phyloP scores from a whole-genome alignment of 169 alveolate genomes.

The Pseudocohnilembus persalinus region DNA sequence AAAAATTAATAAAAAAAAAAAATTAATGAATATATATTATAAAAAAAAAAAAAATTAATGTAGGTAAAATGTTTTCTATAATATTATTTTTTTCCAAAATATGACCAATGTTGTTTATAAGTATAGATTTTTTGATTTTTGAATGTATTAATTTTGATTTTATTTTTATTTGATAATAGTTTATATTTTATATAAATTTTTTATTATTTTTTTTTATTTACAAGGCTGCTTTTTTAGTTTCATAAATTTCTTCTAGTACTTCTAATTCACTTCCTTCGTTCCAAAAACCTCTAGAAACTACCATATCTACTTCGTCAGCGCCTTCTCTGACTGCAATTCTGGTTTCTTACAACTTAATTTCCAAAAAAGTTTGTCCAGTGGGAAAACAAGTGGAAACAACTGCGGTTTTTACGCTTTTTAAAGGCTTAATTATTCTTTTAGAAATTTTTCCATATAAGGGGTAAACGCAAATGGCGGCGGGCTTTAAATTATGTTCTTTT shows the following conservation, averaged over 20 bases:
- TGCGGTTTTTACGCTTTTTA: constrained; percentile 18
- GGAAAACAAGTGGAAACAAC: constrained; percentile 16
- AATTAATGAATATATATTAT: background rate
- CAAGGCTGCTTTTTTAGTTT: constrained; percentile 10
- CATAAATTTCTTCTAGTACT: constrained; percentile 4
- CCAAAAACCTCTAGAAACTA: constrained; percentile 17
- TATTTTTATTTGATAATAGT: no score
- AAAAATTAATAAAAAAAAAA: no score
- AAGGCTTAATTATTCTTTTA: background rate
- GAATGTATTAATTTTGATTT: no score
- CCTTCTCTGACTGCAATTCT: constrained; percentile 18
- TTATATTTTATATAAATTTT: no score
- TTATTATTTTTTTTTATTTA: no score
- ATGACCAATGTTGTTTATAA: no score
- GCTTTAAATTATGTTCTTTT: constrained; percentile 8
- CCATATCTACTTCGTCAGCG: constrained; percentile 22
- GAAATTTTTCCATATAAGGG: constrained; percentile 4
- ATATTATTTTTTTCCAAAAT: no score
- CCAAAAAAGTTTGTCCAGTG: constrained; percentile 22
- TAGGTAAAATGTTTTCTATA: no score
- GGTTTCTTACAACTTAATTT: constrained; percentile 19
- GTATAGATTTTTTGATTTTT: no score
- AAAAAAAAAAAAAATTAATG: no score
- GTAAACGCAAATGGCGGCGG: constrained; percentile 28
- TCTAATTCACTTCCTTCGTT: constrained; percentile 1